phyloP scores from a whole-genome alignment of 2,329 filamentous ascomycete genomes.

The Geosmithia morbida region DNA sequence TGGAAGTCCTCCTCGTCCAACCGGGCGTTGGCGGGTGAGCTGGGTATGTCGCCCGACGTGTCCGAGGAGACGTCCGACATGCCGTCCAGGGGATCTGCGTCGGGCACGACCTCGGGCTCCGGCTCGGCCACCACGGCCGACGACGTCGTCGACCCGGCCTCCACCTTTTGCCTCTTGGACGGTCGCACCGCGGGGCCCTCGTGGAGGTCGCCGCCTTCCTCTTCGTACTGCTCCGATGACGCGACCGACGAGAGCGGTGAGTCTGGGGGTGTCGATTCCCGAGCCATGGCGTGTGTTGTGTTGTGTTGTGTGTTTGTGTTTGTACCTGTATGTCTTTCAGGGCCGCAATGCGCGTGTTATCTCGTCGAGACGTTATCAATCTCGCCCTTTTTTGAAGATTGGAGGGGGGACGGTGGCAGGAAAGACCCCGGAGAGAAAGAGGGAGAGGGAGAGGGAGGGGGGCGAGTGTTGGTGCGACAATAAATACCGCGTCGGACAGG shows the following conservation, averaged over 20 bases:
- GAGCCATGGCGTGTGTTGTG: conserved; percentile 14
- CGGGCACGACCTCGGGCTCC: conserved; percentile 29
- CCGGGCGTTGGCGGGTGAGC: conserved; percentile 51
- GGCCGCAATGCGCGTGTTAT: background rate
- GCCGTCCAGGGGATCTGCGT: conserved; percentile 39
- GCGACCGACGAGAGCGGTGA: conserved; percentile 33
- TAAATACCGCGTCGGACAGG: background rate
- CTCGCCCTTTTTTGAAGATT: background rate
- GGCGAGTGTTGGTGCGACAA: background rate
- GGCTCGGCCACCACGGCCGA: conserved; percentile 25
- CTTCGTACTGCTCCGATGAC: conserved; percentile 28
- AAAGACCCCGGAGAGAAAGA: too few species aligned
- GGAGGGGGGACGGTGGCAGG: background rate
- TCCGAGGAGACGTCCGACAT: conserved; percentile 75
- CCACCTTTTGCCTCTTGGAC: conserved; percentile 31
- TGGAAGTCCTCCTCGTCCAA: conserved; percentile 61
- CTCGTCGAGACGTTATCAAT: background rate
- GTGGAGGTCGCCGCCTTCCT: conserved; percentile 20
- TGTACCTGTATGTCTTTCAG: too few species aligned
- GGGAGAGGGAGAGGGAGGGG: background rate
- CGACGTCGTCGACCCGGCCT: conserved; percentile 27
- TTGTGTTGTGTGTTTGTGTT: background rate
- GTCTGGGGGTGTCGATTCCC: conserved; percentile 23
- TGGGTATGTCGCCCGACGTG: conserved; percentile 72
- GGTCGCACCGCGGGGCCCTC: conserved; percentile 25